phyloP scores from a whole-genome alignment of 352 stramenopile species.

The Aphanomyces invadans region DNA sequence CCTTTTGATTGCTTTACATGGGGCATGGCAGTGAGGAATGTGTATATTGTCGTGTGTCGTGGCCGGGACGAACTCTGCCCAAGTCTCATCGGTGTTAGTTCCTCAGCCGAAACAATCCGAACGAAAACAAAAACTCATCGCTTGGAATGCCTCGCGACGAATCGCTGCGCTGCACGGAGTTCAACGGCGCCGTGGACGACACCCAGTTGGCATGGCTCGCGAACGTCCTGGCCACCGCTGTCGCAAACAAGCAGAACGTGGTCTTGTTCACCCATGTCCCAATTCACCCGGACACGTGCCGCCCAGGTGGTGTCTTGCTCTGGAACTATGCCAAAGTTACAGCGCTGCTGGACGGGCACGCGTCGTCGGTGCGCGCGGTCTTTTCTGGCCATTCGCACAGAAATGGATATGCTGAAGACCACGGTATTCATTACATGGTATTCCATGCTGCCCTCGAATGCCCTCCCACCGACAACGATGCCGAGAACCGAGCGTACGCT shows the following conservation, averaged over 20 bases:
- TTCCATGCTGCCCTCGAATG: slow-evolving; percentile 59
- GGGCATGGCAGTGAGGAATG: no score
- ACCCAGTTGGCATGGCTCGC: slow-evolving; percentile 54
- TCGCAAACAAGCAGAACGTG: slow-evolving; percentile 36
- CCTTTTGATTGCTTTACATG: no score
- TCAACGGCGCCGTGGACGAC: slow-evolving; percentile 62
- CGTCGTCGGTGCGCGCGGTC: slow-evolving; percentile 44
- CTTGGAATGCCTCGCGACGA: background rate
- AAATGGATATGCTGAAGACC: slow-evolving; percentile 39
- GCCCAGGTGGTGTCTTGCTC: slow-evolving; percentile 33
- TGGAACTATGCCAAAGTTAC: slow-evolving; percentile 79
- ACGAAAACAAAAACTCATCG: slow-evolving; percentile 70
- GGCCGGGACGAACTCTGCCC: no score
- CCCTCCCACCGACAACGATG: slow-evolving; percentile 13
- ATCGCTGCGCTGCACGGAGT: slow-evolving; percentile 49
- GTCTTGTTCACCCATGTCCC: slow-evolving; percentile 71
- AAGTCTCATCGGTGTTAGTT: slow-evolving; percentile 17
- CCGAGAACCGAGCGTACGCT: slow-evolving; percentile 52
- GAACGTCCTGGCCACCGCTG: slow-evolving; percentile 31
- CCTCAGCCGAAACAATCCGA: slow-evolving; percentile 50
- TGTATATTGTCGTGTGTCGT: no score
- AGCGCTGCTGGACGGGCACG: slow-evolving; percentile 32
- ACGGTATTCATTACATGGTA: slow-evolving; percentile 62
- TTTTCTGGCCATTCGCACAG: slow-evolving; percentile 65
- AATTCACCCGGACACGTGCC: slow-evolving; percentile 35